Percentiles rank a stretch among this genome's conserved stretches.
These are phyloP conservation scores for Miscanthus sacchariflorus DNA, from an alignment of 202 grass and related monocot genomes.

Conservation along the genomic window DNA sequence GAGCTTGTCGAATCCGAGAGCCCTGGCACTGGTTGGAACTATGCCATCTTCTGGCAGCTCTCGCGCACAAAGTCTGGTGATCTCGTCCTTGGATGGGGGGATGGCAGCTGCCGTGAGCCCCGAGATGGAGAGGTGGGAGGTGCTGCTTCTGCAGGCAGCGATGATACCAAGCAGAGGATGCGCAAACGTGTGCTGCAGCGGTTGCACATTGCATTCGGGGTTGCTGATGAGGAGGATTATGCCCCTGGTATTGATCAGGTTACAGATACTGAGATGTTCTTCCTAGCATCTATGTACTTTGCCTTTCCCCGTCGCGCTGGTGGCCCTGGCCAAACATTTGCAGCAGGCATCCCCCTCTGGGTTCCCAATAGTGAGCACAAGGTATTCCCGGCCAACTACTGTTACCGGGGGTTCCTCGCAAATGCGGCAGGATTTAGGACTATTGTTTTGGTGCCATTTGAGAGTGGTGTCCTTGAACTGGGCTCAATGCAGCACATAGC, in stretches of 20 bases:
- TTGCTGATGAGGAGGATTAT: constrained; percentile 84
- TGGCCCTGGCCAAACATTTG: constrained; percentile 81
- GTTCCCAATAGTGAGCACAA: constrained; percentile 60
- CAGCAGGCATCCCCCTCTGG: constrained; percentile 78
- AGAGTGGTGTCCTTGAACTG: constrained; percentile 90
- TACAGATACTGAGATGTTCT: constrained; percentile 96
- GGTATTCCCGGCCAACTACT: constrained; percentile 74
- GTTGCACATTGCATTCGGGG: constrained; percentile 72
- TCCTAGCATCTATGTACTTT: constrained; percentile 96
- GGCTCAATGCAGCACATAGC: constrained; percentile 75
- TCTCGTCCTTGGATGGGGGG: constrained; percentile 93
- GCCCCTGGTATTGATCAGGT: constrained; percentile 85
- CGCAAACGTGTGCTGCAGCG: constrained; percentile 76
- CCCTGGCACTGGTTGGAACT: constrained; percentile 82
- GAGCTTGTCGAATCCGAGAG: constrained; percentile 80
- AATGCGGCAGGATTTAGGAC: constrained; percentile 79
- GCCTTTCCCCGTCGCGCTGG: constrained; percentile 73
- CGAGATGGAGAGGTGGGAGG: constrained; percentile 58
- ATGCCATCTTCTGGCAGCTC: constrained; percentile 98
- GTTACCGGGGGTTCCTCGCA: constrained; percentile 85
- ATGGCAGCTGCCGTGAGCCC: constrained; percentile 86
- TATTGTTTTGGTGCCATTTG: constrained; percentile 83
- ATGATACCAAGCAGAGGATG: constrained; percentile 61
- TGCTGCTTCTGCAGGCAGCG: constrained; percentile 47
- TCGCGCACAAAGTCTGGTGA: constrained; percentile 81